Evolutionary conservation across 108 stramenopile genomes (phyloP).

Genomic region (Asterionellopsis glacialis): DNA sequence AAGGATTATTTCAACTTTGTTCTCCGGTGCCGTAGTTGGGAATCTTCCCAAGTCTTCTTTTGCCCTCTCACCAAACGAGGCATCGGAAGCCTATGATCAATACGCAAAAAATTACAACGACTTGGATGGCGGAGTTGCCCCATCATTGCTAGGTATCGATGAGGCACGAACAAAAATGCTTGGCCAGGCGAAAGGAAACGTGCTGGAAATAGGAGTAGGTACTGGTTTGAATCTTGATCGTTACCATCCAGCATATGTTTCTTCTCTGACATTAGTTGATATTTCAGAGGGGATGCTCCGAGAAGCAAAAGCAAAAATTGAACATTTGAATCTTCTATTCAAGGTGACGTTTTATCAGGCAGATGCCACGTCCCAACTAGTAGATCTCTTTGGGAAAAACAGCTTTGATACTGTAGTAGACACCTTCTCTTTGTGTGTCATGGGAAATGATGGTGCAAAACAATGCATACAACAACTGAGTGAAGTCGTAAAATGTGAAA

Average conservation of each 20-base stretch:
- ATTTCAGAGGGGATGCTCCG: slow-evolving; percentile 73
- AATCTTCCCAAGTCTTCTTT: neutral
- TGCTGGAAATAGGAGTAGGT: slow-evolving; percentile 82
- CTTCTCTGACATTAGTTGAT: slow-evolving; percentile 73
- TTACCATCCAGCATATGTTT: slow-evolving; percentile 44
- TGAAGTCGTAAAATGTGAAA: slow-evolving; percentile 45
- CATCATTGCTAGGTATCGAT: slow-evolving; percentile 65
- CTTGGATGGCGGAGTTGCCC: slow-evolving; percentile 70
- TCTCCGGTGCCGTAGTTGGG: too few relatives aligned
- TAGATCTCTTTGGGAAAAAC: slow-evolving; percentile 42
- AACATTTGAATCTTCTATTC: slow-evolving; percentile 16
- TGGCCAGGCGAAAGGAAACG: slow-evolving; percentile 50
- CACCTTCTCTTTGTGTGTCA: slow-evolving; percentile 80
- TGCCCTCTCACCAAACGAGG: slow-evolving; percentile 61
- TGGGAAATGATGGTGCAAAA: slow-evolving; percentile 68
- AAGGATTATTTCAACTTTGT: too few relatives aligned
- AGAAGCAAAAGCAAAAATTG: slow-evolving; percentile 31
- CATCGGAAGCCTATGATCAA: slow-evolving; percentile 58
- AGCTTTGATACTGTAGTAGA: slow-evolving; percentile 83
- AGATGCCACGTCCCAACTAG: slow-evolving; percentile 73
- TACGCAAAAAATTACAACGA: slow-evolving; percentile 75
- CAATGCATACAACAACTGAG: slow-evolving; percentile 57
- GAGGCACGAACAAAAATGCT: slow-evolving; percentile 56
- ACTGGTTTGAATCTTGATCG: slow-evolving; percentile 75
- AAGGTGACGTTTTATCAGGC: slow-evolving; percentile 54